Evolutionary conservation across 768 basidiomycete species (phyloP).

Genomic region (Cystobasidium onofrii): DNA sequence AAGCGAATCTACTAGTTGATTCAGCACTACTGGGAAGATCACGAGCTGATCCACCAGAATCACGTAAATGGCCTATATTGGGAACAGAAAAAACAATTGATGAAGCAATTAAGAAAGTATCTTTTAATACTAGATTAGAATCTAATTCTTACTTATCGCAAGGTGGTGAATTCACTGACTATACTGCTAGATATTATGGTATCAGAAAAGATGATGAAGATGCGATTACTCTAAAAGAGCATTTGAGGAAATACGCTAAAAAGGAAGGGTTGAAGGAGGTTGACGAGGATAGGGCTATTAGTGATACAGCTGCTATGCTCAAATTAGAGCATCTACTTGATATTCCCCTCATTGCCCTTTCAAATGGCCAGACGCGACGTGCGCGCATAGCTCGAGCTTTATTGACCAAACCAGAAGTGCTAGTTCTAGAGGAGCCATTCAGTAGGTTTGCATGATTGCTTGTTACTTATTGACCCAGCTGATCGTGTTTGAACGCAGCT

Average conservation of each 20-base stretch:
- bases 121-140: conserved; percentile 38
- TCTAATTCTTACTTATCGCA: conserved; percentile 39
- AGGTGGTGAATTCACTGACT: conserved; percentile 78
- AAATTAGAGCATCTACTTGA: conserved; percentile 61
- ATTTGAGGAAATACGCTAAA: conserved; percentile 52
- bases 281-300: conserved; percentile 47
- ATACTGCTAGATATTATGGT: conserved; percentile 77
- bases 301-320: conserved; percentile 54
- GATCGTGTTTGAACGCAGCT: conserved; percentile 50
- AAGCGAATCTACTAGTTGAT: conserved; percentile 1
- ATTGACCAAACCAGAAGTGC: conserved; percentile 59
- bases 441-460: conserved; percentile 53
- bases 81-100: conserved; percentile 26
- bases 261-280: conserved; percentile 12
- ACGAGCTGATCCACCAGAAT: conserved; percentile 12
- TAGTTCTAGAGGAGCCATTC: conserved; percentile 85
- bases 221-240: conserved; percentile 63
- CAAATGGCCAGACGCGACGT: conserved; percentile 82
- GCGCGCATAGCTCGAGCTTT: conserved; percentile 75
- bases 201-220: conserved; percentile 72
- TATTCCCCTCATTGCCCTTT: conserved; percentile 71
- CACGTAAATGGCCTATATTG: conserved; percentile 8
- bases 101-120: conserved; percentile 36
- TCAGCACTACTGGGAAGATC: conserved; percentile 8
- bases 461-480: background rate